Conservation (phyloP, 2,329 filamentous ascomycete genomes). For the Tolypocladium cylindrosporum region DNA sequence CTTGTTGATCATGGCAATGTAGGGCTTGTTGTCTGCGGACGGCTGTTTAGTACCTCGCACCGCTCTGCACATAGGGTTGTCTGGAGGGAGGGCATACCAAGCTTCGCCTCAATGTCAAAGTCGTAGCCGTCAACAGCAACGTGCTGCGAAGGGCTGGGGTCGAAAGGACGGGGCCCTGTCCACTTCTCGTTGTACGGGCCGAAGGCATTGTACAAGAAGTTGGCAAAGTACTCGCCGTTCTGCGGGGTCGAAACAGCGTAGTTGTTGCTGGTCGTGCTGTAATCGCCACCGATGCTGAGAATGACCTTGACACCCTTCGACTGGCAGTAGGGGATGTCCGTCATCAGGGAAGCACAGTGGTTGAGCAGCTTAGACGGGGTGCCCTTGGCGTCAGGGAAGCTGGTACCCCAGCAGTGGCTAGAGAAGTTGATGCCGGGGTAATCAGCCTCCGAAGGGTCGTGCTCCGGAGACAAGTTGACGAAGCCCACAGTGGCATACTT, state of each 20-base stretch:
- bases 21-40: slow-evolving; percentile 21
- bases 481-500: slow-evolving; percentile 28
- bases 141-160: slow-evolving; percentile 14
- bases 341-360: slow-evolving; percentile 24
- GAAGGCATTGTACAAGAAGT: slow-evolving; percentile 27
- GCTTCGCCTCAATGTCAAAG: slow-evolving; percentile 27
- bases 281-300: slow-evolving; percentile 29
- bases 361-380: slow-evolving; percentile 19
- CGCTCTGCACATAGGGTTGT: background rate
- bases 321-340: slow-evolving; percentile 31
- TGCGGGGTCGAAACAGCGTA: slow-evolving; percentile 20
- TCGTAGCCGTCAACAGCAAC: slow-evolving; percentile 30
- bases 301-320: slow-evolving; percentile 30
- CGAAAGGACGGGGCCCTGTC: slow-evolving; percentile 28
- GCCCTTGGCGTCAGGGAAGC: slow-evolving; percentile 13
- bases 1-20: slow-evolving; percentile 26
- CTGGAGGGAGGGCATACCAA: slow-evolving; percentile 14
- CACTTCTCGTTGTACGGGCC: slow-evolving; percentile 23
- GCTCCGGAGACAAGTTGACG: slow-evolving; percentile 26
- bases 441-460: slow-evolving; percentile 14
- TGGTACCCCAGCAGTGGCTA: slow-evolving; percentile 23
- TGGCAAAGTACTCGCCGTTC: slow-evolving; percentile 25
- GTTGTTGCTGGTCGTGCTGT: slow-evolving; percentile 14
- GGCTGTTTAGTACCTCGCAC: background rate
- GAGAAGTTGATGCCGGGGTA: slow-evolving; percentile 31